phyloP scores from a whole-genome alignment of 176 grass and related monocot species.

The Zizania latifolia region DNA sequence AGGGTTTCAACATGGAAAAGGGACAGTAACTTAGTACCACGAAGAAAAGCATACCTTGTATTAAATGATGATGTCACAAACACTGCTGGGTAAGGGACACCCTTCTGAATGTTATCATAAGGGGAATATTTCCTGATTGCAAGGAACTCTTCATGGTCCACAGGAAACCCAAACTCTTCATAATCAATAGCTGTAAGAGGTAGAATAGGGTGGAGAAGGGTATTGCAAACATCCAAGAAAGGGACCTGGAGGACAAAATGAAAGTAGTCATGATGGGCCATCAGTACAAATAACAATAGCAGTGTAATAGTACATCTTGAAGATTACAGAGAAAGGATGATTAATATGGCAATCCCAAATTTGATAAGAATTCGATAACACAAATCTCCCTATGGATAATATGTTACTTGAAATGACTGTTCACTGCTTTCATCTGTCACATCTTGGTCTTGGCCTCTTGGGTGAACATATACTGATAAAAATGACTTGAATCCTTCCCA shows the following conservation, averaged over 20 bases:
- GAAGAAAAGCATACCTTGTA: slow-evolving; percentile 46
- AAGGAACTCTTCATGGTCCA: slow-evolving; percentile 78
- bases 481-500: neutral
- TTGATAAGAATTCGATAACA: neutral
- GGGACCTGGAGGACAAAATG: slow-evolving; percentile 56
- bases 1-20: neutral
- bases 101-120: slow-evolving; percentile 92
- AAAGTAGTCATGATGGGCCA: neutral
- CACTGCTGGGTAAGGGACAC: slow-evolving; percentile 76
- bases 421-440: neutral
- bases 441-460: neutral
- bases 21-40: neutral
- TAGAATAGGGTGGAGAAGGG: slow-evolving; percentile 80
- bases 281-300: neutral
- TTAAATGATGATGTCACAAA: slow-evolving; percentile 92
- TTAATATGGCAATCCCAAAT: neutral
- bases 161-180: slow-evolving; percentile 91
- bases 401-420: neutral
- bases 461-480: neutral
- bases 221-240: slow-evolving; percentile 94
- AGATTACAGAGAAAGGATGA: neutral
- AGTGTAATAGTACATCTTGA: neutral
- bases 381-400: neutral
- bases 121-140: slow-evolving; percentile 92
- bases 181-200: slow-evolving; percentile 90